phyloP scores from a whole-genome alignment of 352 stramenopile species.

The Plasmopara viticola region DNA sequence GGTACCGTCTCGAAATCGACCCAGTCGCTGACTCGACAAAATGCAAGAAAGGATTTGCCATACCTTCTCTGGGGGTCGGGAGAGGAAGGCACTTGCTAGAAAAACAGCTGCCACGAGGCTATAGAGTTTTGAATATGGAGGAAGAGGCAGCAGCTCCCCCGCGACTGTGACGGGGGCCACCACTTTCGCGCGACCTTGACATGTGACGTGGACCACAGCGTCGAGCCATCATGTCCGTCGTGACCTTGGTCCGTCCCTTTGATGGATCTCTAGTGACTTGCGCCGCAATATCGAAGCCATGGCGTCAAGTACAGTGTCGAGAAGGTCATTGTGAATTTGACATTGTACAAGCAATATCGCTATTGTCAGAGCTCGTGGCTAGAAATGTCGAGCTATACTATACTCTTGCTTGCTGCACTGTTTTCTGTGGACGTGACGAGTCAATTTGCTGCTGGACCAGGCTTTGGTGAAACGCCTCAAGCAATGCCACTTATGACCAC shows the following conservation, averaged over 20 bases:
- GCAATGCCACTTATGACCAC: background rate
- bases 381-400: constrained; percentile 1
- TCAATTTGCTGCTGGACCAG: constrained; percentile 6
- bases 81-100: background rate
- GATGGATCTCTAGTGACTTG: constrained; percentile 2
- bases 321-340: constrained; percentile 14
- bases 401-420: constrained; percentile 10
- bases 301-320: background rate
- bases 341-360: constrained; percentile 3
- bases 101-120: constrained; percentile 3
- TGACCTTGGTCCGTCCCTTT: background rate
- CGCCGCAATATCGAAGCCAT: constrained; percentile 6
- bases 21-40: constrained; percentile 3
- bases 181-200: no score
- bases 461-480: constrained; percentile 11
- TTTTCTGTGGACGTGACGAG: background rate
- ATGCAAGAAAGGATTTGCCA: constrained; percentile 22
- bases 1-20: constrained; percentile 14
- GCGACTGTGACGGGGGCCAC: no score
- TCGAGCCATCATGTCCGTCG: no score
- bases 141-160: no score
- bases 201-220: no score
- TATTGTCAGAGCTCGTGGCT: background rate
- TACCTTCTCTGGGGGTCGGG: constrained; percentile 9
- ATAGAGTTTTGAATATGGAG: no score